Evolutionary conservation across 176 grass and related monocot genomes (phyloP), one percentile per base, ranked within the genome.

Genomic region (Oryza officinalis): DNA sequence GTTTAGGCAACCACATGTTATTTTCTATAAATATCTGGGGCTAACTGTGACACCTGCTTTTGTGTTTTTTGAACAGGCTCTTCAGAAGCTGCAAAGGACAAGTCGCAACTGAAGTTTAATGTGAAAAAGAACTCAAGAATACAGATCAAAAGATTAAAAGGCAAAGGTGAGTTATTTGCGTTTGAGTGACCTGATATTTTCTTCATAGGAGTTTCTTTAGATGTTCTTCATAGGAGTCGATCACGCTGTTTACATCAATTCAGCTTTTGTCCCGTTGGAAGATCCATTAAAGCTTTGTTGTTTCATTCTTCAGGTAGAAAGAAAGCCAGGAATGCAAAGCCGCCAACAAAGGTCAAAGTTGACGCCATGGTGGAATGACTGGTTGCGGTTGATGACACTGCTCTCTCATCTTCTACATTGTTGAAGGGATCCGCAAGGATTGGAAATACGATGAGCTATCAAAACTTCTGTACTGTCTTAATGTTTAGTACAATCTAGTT

Each of bases 331-430:
- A 87, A 81, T 57, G 68, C 57, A 22, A 86, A 86, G 4, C 66
- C 32, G 0, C 79, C 78, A 23, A 30, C 84, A 0, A 79, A 87
- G 37, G 87, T 68, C 13, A 84, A 79, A 41, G 72, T 67, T 44
- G 92, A 92, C 12, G 69, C 71, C 49, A 94, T 94, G 92, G 82
- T 92, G 85, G 89, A 92, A 74, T 94, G 87, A 94, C 20, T 1
- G 27, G 41, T 6, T 22, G 18, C 9, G 8, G 52, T 57, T 57
- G 52, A 57, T 9, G 18, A 50, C 47, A 5, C 47, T n/a, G n/a
- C n/a, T n/a, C n/a, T n/a, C n/a, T n/a, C 6, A 57, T 6, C 20
- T 57, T 57, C 6, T 57, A 57, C 52, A n/a, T 6, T 7, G 52
- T 57, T 22, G 52, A 57, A 57, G 15, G 52, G 52, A n/a, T n/a